Base-by-base conservation (phyloP, 2,329 filamentous ascomycete species). In the Aspergillus sojae region DNA sequence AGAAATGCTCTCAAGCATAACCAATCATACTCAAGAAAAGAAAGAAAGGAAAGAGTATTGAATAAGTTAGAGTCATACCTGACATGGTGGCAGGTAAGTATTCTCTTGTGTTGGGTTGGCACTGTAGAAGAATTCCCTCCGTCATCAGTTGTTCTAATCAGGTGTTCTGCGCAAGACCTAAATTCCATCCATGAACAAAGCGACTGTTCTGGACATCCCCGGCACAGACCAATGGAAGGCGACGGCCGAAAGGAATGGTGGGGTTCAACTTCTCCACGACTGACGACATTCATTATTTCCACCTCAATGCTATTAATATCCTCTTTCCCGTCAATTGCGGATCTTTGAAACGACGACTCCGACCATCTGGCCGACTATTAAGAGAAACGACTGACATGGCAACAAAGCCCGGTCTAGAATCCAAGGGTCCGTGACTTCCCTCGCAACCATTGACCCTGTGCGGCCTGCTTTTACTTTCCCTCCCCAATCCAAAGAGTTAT, bases 231-330 rank as follows among this genome's bases (percentile, higher is more conserved):
- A 65, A 68, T 67, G 60, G 67, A 57, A 46, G 52, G 28, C 39
- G 26, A 12, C 58, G 21, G 30, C 45, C 43, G 23, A 62, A 26
- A 61, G 39, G 57, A 63, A 55, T 55, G 59, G 67, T 65, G 66
- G 67, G 66, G 65, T 64, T 55, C 14, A 26, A 46, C 52, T 57
- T 58, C 58, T 62, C 65, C 68, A 64, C 63, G 63, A 61, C 63
- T 70, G 67, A 70, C 64, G 68, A 65, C 67, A 68, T 70, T 59
- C 62, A 70, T 67, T 64, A 65, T 62, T 61, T 65, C 34, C 63
- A 64, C 62, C 41, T 60, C 39, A 36, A 26, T 26, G 52, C 66
- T 67, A 68, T 67, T 68, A 63, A 67, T 68, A 68, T 63, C 65
- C 63, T n/a, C 57, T 54, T 56, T 45, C 57, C 54, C 60, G 58